phyloP scores from a whole-genome alignment of 2,329 filamentous ascomycete species.

The Xylariaceae sp. region DNA sequence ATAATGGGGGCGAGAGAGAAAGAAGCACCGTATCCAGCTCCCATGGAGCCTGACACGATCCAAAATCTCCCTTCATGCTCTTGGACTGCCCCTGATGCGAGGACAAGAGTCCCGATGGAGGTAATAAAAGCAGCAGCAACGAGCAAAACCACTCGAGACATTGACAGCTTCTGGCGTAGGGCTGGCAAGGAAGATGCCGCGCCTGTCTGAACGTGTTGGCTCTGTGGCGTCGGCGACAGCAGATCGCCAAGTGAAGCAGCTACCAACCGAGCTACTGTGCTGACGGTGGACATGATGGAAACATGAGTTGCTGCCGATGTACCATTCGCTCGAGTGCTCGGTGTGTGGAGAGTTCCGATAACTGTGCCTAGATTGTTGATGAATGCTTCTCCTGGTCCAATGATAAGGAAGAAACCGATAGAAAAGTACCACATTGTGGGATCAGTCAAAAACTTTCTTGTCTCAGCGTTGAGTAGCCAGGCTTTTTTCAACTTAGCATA shows the following conservation, averaged over 20 bases:
- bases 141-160: conserved; percentile 79
- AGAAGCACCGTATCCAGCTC: conserved; percentile 86
- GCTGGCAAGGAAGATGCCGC: conserved; percentile 25
- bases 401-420: conserved; percentile 84
- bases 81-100: conserved; percentile 73
- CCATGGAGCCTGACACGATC: conserved; percentile 77
- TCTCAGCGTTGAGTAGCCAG: conserved; percentile 89
- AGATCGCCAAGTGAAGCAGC: conserved; percentile 87
- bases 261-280: conserved; percentile 83
- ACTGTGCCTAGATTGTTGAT: conserved; percentile 97
- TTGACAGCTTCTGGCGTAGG: conserved; percentile 40
- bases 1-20: conserved; percentile 90
- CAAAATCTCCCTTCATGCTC: conserved; percentile 76
- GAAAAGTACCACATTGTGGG: conserved; percentile 96
- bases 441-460: conserved; percentile 76
- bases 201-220: conserved; percentile 49
- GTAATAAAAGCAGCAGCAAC: conserved; percentile 70
- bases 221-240: conserved; percentile 66
- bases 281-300: conserved; percentile 84
- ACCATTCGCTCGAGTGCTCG: conserved; percentile 38
- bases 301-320: conserved; percentile 82
- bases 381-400: conserved; percentile 94
- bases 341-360: conserved; percentile 76
- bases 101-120: conserved; percentile 69
- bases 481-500: conserved; percentile 69